phyloP scores from a whole-genome alignment of 2,329 filamentous ascomycete species.

The Neophaeococcomyces mojaviensis region DNA sequence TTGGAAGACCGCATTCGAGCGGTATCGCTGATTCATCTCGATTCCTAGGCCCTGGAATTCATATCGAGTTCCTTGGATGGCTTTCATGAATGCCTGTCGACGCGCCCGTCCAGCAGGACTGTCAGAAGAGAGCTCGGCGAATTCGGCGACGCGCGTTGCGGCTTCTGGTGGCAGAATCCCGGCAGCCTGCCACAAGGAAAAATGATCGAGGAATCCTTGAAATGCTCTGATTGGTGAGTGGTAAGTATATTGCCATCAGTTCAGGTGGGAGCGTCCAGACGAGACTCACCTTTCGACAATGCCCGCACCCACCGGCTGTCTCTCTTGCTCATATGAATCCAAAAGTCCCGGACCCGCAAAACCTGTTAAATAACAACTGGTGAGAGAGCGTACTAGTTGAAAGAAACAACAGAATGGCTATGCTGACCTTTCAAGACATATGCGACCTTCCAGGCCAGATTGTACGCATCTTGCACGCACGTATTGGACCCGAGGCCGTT shows the following conservation, averaged over 20 bases:
- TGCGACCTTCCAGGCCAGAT: constrained; percentile 32
- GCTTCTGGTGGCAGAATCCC: constrained; percentile 30
- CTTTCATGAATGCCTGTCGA: not conserved
- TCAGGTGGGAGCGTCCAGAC: too few relatives aligned
- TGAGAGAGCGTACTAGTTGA: too few relatives aligned
- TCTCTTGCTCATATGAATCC: too few relatives aligned
- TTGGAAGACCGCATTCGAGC: constrained; percentile 36
- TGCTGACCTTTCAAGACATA: constrained; percentile 27
- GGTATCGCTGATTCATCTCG: constrained; percentile 54
- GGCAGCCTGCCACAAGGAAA: too few relatives aligned
- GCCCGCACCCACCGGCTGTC: too few relatives aligned
- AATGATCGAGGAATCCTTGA: too few relatives aligned
- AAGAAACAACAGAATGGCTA: too few relatives aligned
- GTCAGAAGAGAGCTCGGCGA: constrained; percentile 43
- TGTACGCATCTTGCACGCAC: constrained; percentile 32
- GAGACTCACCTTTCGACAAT: too few relatives aligned
- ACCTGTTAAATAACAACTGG: not conserved
- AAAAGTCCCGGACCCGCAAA: constrained; percentile 24
- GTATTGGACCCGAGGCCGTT: constrained; percentile 33
- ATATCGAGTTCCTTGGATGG: too few relatives aligned
- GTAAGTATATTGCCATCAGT: too few relatives aligned
- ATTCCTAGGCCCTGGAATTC: constrained; percentile 51
- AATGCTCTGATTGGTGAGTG: too few relatives aligned
- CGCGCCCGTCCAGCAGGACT: not conserved
- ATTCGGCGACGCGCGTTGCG: constrained; percentile 39